Conservation (phyloP, 192 early-diverging fungal species). For the Coemansia sp. region DNA sequence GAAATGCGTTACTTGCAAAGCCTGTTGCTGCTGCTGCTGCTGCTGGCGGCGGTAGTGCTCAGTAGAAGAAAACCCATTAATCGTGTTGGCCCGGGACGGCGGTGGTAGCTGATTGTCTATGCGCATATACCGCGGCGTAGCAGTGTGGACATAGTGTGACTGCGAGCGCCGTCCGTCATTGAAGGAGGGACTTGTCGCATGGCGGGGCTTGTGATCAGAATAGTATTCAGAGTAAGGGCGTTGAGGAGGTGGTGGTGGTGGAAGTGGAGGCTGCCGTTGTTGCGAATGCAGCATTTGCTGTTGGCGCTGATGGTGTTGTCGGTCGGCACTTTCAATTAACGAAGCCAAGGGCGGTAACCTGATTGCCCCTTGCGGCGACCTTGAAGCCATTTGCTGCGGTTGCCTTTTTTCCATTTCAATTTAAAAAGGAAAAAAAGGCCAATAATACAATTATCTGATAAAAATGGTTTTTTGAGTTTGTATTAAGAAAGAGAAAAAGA, state of each 20-base stretch:
- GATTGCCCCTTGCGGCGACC: conserved; percentile 8
- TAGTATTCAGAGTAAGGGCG: background rate
- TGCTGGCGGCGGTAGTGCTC: background rate
- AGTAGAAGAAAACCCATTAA: background rate
- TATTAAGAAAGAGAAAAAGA: background rate
- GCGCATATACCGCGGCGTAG: background rate
- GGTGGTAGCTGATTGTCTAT: background rate
- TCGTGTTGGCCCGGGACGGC: background rate
- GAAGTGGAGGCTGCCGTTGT: background rate
- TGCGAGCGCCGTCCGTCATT: background rate
- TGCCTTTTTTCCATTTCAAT: background rate
- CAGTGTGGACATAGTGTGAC: background rate
- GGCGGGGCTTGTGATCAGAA: background rate
- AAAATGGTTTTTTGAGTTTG: too few relatives aligned
- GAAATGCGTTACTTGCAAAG: background rate
- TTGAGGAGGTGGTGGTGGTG: background rate
- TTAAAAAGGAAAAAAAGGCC: background rate
- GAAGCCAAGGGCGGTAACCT: conserved; percentile 46
- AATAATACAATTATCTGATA: background rate
- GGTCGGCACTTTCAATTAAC: conserved; percentile 33
- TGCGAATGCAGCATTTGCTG: conserved; percentile 11
- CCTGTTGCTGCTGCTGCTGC: background rate
- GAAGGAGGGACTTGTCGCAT: background rate
- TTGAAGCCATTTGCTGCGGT: background rate
- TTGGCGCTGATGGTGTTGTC: conserved; percentile 1